A percentile compares a stretch with the other conserved stretches of the same genome.
These are phyloP conservation scores for Penicillium salamii DNA, from an alignment of 495 filamentous ascomycete species.

Conservation along the genomic window DNA sequence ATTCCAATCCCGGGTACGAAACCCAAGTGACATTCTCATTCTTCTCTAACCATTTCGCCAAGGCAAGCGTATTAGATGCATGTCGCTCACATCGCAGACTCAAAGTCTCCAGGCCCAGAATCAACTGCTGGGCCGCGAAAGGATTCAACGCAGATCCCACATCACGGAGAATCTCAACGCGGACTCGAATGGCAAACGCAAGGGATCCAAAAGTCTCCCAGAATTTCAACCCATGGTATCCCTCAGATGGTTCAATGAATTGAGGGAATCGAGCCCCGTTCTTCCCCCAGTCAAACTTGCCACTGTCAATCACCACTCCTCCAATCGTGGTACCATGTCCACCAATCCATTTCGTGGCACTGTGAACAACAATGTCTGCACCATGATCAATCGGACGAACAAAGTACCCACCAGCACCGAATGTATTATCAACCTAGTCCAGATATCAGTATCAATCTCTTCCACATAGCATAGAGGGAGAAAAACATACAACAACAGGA, in stretches of 20 bases:
- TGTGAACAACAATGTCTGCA: constrained; percentile 92
- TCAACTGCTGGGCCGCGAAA: constrained; percentile 91
- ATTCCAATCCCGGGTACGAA: constrained; percentile 85
- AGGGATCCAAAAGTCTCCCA: constrained; percentile 92
- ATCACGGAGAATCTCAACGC: constrained; percentile 87
- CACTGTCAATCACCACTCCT: constrained; percentile 85
- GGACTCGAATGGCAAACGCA: constrained; percentile 77
- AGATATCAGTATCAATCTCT: no score
- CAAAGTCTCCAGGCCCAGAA: constrained; percentile 88
- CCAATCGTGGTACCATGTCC: constrained; percentile 96
- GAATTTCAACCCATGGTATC: constrained; percentile 96
- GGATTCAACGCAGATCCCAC: constrained; percentile 83
- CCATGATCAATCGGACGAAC: constrained; percentile 88
- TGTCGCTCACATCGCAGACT: constrained; percentile 84
- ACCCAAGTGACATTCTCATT: constrained; percentile 90
- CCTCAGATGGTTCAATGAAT: constrained; percentile 85
- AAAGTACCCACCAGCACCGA: constrained; percentile 93
- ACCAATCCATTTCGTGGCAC: constrained; percentile 98
- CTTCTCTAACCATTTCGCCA: constrained; percentile 82
- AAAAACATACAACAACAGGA: constrained; percentile 69
- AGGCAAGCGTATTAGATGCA: constrained; percentile 75
- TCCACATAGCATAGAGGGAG: no score
- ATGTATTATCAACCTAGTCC: constrained; percentile 96
- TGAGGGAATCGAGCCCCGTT: constrained; percentile 87
- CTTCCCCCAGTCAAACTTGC: constrained; percentile 96